These are phyloP conservation scores for Millerozyma acaciae DNA, from an alignment of 805 yeast genomes.

Conservation along the genomic window DNA sequence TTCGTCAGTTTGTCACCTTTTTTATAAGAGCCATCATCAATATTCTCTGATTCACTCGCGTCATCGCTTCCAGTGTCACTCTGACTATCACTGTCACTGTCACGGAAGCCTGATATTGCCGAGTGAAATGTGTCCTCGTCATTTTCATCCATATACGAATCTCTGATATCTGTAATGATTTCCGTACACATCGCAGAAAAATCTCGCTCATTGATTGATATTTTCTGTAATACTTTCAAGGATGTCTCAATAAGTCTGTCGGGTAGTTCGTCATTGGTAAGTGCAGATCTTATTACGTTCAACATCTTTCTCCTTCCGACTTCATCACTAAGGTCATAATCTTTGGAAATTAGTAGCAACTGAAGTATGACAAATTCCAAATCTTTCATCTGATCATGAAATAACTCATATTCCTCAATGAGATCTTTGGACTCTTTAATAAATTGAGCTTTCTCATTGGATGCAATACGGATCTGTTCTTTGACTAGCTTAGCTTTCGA, in stretches of 20 bases:
- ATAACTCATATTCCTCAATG: constrained; percentile 21
- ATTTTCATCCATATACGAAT: constrained; percentile 47
- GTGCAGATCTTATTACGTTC: constrained; percentile 42
- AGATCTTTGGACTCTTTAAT: constrained; percentile 11
- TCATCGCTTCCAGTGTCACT: constrained; percentile 12
- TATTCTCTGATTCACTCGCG: constrained; percentile 17
- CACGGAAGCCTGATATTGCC: constrained; percentile 36
- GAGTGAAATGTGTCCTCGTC: constrained; percentile 48
- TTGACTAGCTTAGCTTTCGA: constrained; percentile 11
- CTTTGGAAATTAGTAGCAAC: constrained; percentile 58
- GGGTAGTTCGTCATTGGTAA: constrained; percentile 53
- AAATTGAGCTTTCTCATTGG: constrained; percentile 9
- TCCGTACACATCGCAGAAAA: constrained; percentile 83
- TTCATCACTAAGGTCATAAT: constrained; percentile 86
- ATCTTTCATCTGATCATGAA: constrained; percentile 49
- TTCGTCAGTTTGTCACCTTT: too few relatives aligned
- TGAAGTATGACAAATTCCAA: constrained; percentile 74
- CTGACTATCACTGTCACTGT: constrained; percentile 13
- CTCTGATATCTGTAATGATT: constrained; percentile 79
- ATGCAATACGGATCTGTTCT: constrained; percentile 12
- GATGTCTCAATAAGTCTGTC: constrained; percentile 53
- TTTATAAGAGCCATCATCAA: too few relatives aligned
- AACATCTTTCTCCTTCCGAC: constrained; percentile 80
- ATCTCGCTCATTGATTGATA: constrained; percentile 78
- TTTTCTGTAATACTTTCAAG: constrained; percentile 60